These are phyloP conservation scores for Mucor plumbeus DNA, from an alignment of 371 early-diverging fungal species.

Conservation along the genomic window DNA sequence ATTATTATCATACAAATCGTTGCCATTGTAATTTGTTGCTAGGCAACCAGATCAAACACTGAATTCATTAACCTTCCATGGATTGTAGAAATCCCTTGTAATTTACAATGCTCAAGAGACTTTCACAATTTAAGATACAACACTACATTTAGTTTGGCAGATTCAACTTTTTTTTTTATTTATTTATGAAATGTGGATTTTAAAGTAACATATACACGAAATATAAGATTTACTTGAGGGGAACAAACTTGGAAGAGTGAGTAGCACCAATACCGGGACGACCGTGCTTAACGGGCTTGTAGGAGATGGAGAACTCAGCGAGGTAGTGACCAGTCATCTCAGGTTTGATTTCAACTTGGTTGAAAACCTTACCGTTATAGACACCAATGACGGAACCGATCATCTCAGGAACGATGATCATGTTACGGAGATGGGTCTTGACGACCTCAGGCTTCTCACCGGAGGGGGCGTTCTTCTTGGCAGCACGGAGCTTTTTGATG, in stretches of 20 bases:
- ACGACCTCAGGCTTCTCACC: conserved; percentile 74
- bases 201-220: background rate
- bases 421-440: conserved; percentile 99
- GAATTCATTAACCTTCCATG: background rate
- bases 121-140: no score
- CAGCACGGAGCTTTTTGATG: conserved; percentile 95
- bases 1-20: no score
- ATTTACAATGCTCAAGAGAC: no score
- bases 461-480: conserved; percentile 86
- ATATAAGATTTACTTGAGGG: conserved; percentile 34
- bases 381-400: conserved; percentile 98
- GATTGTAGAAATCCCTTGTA: background rate
- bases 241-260: conserved; percentile 72
- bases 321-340: conserved; percentile 99
- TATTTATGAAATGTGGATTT: conserved; percentile 3
- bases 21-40: no score
- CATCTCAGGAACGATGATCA: conserved; percentile 99
- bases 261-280: conserved; percentile 99
- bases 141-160: background rate
- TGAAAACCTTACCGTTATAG: conserved; percentile 99
- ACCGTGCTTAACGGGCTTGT: conserved; percentile 99
- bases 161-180: conserved; percentile 1
- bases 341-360: conserved; percentile 99
- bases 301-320: conserved; percentile 94
- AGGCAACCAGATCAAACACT: background rate